Percentiles rank a stretch among this genome's conserved stretches.
phyloP scores from a whole-genome alignment of 495 filamentous ascomycete genomes.

The Astrocystis sublimbata region DNA sequence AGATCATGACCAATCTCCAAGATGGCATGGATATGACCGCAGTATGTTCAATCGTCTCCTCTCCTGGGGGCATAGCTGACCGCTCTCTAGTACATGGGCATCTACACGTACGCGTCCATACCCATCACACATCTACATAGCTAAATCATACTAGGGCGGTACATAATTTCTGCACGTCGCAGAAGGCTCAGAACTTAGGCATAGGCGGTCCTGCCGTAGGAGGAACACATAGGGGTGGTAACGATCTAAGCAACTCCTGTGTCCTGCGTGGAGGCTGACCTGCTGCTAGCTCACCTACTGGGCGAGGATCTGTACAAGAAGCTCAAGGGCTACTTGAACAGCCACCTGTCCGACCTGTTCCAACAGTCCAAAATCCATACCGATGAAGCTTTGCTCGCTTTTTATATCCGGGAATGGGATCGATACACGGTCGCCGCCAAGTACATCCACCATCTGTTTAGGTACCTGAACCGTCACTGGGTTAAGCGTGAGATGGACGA shows the following conservation, averaged over 20 bases:
- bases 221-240: constrained; percentile 77
- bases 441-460: constrained; percentile 96
- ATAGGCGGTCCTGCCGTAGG: constrained; percentile 35
- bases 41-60: constrained; percentile 50
- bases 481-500: constrained; percentile 99
- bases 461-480: constrained; percentile 98
- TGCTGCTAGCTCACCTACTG: constrained; percentile 73
- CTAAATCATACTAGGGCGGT: constrained; percentile 66
- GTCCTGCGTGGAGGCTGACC: constrained; percentile 4
- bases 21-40: constrained; percentile 90
- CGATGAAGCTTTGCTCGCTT: constrained; percentile 88
- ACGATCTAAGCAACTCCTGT: constrained; percentile 7
- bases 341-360: constrained; percentile 68
- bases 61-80: constrained; percentile 16
- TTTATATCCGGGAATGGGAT: constrained; percentile 96
- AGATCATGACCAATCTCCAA: constrained; percentile 89
- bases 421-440: constrained; percentile 93
- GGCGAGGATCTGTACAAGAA: constrained; percentile 96
- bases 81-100: constrained; percentile 78
- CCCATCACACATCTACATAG: background rate
- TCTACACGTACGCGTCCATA: constrained; percentile 75
- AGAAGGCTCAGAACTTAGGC: constrained; percentile 70
- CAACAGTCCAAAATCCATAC: constrained; percentile 70
- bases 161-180: constrained; percentile 98
- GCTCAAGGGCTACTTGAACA: constrained; percentile 77